A percentile compares a stretch with the other conserved stretches of the same genome.
These are phyloP conservation scores for Stachybotrys chartarum DNA, from an alignment of 2,329 filamentous ascomycete genomes.

Conservation along the genomic window DNA sequence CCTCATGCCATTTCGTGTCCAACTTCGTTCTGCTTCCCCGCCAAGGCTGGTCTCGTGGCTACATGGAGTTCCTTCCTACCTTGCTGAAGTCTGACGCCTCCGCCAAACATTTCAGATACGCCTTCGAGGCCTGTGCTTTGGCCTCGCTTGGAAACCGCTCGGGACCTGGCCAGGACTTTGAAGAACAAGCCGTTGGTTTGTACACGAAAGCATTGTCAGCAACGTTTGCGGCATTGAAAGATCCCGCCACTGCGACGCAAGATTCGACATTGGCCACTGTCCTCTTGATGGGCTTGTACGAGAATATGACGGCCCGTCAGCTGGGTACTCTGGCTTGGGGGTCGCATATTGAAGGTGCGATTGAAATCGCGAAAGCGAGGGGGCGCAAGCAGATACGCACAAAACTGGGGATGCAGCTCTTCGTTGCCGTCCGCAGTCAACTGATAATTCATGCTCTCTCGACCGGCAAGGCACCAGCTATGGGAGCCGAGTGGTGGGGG, in stretches of 20 bases:
- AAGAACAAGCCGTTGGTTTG: constrained; percentile 36
- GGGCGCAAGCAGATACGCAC: constrained; percentile 48
- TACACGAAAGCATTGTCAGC: constrained; percentile 48
- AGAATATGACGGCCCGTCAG: constrained; percentile 50
- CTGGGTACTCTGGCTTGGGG: constrained; percentile 52
- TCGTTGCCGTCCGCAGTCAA: constrained; percentile 52
- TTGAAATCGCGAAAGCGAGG: constrained; percentile 51
- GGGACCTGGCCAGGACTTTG: constrained; percentile 23
- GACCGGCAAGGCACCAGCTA: constrained; percentile 41
- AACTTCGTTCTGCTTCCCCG: constrained; percentile 52
- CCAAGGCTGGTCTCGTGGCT: constrained; percentile 43
- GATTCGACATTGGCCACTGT: constrained; percentile 54
- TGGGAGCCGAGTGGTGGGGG: constrained; percentile 54
- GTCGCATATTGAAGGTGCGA: constrained; percentile 57
- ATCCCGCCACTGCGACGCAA: constrained; percentile 39
- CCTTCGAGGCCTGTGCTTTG: constrained; percentile 53
- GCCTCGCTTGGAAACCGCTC: constrained; percentile 48
- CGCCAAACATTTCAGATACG: constrained; percentile 42
- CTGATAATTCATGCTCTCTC: constrained; percentile 55
- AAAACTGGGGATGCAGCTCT: constrained; percentile 46
- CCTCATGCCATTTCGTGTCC: constrained; percentile 51
- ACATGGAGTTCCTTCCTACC: constrained; percentile 52
- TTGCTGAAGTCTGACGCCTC: constrained; percentile 38
- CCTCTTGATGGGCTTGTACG: constrained; percentile 52
- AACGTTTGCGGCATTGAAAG: constrained; percentile 45